Evolutionary conservation across 306 rosid genomes (phyloP), one percentile per base, ranked within the genome.

Genomic region (Cicer yamashitae): DNA sequence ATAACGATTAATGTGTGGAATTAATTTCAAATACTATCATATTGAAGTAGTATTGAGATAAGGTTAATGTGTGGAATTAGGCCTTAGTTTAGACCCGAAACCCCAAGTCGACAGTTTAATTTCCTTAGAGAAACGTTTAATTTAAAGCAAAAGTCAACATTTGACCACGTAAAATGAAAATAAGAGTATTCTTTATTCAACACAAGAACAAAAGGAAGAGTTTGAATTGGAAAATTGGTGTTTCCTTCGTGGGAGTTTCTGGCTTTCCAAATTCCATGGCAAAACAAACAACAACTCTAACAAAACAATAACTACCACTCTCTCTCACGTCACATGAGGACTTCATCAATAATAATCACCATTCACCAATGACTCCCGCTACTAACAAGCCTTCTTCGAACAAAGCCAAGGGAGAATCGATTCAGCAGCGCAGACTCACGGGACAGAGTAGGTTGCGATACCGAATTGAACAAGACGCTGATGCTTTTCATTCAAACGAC

Each of bases 371-470:
- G 40, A 46, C 13, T 2, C 63, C 45, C 37, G 9, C 41, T 17
- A 70, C 48, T 63, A 62, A 56, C 39, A 58, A 6, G 8, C 53
- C 58, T 10, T 59, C 69, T 4, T 65, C 75, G 8, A 72, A 58
- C 44, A 17, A 25, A 25, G 18, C 17, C 13, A 46, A 12, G 7
- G 71, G 53, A n/a, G 63, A 64, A 44, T 80, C 86, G 8, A 52
- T 70, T 39, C 78, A 77, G 43, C 88, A 80, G 6, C 85, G 91
- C 45, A 80, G 91, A 75, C 89, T 94, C 53, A 91, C 93, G 5
- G 77, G 97, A 51, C 96, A 87, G 86, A 72, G 83, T 73, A 87
- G 67, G 79, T 93, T 90, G 50, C 84, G 90, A 2, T 52, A 90
- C 83, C 82, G 84, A 0, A 82, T 1, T 22, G 81, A 85, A 14